Percentiles rank a stretch among this genome's conserved stretches.
Evolutionary conservation across 1,284 basidiomycete genomes (phyloP).

Genomic region (Flammula alnicola): DNA sequence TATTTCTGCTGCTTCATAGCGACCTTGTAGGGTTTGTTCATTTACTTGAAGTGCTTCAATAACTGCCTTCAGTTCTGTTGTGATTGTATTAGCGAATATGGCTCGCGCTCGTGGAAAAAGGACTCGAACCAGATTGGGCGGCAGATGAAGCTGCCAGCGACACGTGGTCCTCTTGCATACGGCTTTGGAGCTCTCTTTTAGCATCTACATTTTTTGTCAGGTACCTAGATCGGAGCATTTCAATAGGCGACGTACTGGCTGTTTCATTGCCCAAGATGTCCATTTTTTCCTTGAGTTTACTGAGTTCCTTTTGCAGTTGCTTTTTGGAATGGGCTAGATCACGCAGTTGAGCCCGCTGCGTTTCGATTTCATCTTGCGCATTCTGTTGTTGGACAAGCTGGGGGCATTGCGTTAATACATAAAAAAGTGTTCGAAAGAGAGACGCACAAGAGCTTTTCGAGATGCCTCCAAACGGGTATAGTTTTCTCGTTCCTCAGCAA

Average conservation of each 20-base stretch:
- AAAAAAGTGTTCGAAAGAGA: not conserved
- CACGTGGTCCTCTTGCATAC: conserved; percentile 72
- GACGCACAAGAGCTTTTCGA: conserved; percentile 68
- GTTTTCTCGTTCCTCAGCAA: conserved; percentile 62
- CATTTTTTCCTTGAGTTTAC: conserved; percentile 57
- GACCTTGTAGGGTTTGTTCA: conserved; percentile 59
- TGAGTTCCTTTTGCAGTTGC: conserved; percentile 61
- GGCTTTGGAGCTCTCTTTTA: conserved; percentile 63
- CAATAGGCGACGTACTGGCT: conserved; percentile 43
- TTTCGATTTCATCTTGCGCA: conserved; percentile 66
- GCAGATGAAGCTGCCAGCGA: conserved; percentile 61
- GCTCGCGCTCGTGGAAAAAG: not conserved
- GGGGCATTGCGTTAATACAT: conserved; percentile 3
- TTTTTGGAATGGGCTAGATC: conserved; percentile 62
- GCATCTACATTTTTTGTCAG: conserved; percentile 42
- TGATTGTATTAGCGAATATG: not conserved
- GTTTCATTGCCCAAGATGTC: conserved; percentile 66
- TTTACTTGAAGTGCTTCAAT: conserved; percentile 72
- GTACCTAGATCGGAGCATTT: not conserved
- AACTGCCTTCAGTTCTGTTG: conserved; percentile 62
- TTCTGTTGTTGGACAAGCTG: conserved; percentile 73
- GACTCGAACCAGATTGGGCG: conserved; percentile 57
- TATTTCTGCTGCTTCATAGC: conserved; percentile 74
- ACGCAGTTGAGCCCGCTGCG: conserved; percentile 61
- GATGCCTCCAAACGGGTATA: conserved; percentile 71